phyloP scores from a whole-genome alignment of 192 early-diverging fungal genomes.

The Backusella liffmaniae region DNA sequence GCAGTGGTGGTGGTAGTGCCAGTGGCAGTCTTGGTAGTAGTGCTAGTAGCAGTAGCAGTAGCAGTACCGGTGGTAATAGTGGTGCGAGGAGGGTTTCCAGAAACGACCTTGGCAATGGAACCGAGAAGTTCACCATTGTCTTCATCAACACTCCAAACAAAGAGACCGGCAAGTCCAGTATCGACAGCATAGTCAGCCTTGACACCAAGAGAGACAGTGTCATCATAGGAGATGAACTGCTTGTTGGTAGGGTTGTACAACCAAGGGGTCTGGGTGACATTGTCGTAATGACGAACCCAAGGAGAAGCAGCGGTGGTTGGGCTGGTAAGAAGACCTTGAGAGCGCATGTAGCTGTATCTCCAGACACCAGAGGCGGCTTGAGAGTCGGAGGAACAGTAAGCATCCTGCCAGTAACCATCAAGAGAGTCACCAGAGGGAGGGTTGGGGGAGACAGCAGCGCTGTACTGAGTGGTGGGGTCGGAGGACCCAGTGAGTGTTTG shows the following conservation, averaged over 20 bases:
- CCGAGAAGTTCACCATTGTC: slow-evolving; percentile 65
- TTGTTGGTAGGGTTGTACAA: slow-evolving; percentile 60
- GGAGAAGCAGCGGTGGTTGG: slow-evolving; percentile 52
- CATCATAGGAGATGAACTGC: slow-evolving; percentile 71
- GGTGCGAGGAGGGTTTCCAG: slow-evolving; percentile 7
- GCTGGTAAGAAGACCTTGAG: slow-evolving; percentile 42
- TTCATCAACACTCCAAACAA: slow-evolving; percentile 68
- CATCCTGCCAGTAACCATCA: slow-evolving; percentile 53
- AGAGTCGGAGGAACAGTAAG: slow-evolving; percentile 44
- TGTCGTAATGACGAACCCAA: slow-evolving; percentile 68
- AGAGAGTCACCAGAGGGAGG: slow-evolving; percentile 49
- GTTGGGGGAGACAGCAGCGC: slow-evolving; percentile 9
- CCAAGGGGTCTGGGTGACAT: slow-evolving; percentile 66
- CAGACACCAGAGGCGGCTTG: slow-evolving; percentile 49
- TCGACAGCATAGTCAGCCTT: slow-evolving; percentile 58
- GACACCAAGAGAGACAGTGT: slow-evolving; percentile 52
- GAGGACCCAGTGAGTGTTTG: slow-evolving; percentile 29
- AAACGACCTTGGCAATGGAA: slow-evolving; percentile 10
- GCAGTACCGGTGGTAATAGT: neutral
- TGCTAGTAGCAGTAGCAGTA: neutral
- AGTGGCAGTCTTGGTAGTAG: slow-evolving; percentile 31
- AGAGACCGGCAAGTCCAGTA: slow-evolving; percentile 58
- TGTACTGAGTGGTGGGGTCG: slow-evolving; percentile 6
- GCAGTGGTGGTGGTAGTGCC: slow-evolving; percentile 11
- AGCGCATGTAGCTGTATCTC: slow-evolving; percentile 15